phyloP scores from a whole-genome alignment of 2,329 filamentous ascomycete genomes.

The Chaetomium sp. region DNA sequence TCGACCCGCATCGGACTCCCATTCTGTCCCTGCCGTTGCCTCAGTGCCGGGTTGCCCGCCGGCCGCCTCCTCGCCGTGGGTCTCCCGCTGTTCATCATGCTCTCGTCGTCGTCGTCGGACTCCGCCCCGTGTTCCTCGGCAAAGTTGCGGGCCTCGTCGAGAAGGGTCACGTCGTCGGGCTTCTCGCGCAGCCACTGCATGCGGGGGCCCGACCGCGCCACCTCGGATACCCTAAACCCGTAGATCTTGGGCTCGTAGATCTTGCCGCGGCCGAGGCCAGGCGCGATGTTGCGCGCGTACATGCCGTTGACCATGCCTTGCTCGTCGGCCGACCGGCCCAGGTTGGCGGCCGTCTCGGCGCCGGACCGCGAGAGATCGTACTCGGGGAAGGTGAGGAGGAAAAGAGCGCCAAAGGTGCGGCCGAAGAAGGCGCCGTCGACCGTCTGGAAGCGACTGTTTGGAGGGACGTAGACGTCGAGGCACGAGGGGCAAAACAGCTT shows the following conservation, averaged over 20 bases:
- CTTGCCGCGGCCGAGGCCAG: constrained; percentile 76
- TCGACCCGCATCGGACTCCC: constrained; percentile 61
- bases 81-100: constrained; percentile 46
- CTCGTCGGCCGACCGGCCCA: constrained; percentile 47
- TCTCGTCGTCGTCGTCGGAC: constrained; percentile 61
- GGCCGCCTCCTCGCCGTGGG: constrained; percentile 47
- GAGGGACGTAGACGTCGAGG: constrained; percentile 94
- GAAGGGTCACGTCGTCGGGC: constrained; percentile 74
- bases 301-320: constrained; percentile 76
- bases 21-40: constrained; percentile 50
- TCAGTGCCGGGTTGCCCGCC: constrained; percentile 39
- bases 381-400: constrained; percentile 98
- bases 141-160: constrained; percentile 73
- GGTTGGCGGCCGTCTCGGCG: constrained; percentile 55
- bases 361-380: constrained; percentile 81
- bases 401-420: constrained; percentile 93
- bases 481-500: constrained; percentile 98
- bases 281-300: constrained; percentile 81
- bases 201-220: constrained; percentile 83
- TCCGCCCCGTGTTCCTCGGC: constrained; percentile 54
- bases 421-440: constrained; percentile 98
- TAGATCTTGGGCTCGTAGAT: constrained; percentile 97
- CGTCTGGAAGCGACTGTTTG: constrained; percentile 95
- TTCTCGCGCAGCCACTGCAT: constrained; percentile 96
- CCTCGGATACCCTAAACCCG: constrained; percentile 90